Evolutionary conservation across 2,329 filamentous ascomycete species (phyloP).

Genomic region (Paraconiothyrium brasiliense): DNA sequence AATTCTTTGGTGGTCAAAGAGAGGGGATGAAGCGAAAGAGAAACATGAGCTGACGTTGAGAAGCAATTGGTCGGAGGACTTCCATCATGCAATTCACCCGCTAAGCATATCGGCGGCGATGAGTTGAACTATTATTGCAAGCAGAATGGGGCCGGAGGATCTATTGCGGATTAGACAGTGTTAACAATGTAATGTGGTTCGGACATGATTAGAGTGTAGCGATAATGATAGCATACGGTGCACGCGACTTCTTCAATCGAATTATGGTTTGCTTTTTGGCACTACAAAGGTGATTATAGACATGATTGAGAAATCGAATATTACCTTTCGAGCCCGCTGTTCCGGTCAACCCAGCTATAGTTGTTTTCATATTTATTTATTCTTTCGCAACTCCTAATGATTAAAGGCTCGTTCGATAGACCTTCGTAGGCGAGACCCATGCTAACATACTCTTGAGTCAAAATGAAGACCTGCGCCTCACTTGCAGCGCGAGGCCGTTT

Average conservation of each 20-base stretch:
- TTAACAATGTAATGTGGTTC: neutral
- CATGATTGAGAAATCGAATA: no score
- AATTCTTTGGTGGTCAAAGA: neutral
- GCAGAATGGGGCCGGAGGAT: constrained; percentile 27
- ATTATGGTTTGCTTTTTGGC: neutral
- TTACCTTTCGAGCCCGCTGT: no score
- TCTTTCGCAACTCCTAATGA: no score
- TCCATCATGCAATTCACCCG: constrained; percentile 33
- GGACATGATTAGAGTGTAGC: neutral
- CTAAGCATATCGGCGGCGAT: constrained; percentile 39
- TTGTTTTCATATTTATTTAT: no score
- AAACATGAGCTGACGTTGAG: neutral
- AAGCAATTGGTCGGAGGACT: constrained; percentile 25
- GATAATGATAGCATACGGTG: neutral
- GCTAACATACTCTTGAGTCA: no score
- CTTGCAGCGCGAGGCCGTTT: neutral
- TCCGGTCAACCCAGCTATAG: no score
- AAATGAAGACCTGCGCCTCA: neutral
- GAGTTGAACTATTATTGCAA: constrained; percentile 41
- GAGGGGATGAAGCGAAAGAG: neutral
- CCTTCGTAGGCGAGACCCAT: no score
- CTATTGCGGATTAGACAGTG: constrained; percentile 13
- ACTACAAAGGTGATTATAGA: no score
- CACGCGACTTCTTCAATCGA: neutral
- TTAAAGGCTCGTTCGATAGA: no score